Percentiles rank a stretch among this genome's conserved stretches.
These are phyloP conservation scores for Colletotrichum chrysophilum DNA, from an alignment of 2,329 filamentous ascomycete genomes.

Conservation along the genomic window DNA sequence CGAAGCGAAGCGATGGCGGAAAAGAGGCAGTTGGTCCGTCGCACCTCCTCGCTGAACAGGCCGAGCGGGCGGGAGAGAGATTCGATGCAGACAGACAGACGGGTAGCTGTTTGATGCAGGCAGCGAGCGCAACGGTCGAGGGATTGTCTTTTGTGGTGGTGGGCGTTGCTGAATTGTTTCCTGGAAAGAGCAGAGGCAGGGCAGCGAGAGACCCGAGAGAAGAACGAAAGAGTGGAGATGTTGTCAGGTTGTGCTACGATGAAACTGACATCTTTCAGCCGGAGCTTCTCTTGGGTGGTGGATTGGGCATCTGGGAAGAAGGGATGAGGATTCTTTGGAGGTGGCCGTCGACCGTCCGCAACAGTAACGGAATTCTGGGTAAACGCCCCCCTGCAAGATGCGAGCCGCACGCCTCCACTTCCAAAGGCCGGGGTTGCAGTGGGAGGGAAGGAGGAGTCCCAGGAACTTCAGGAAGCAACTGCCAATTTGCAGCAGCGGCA, in stretches of 20 bases:
- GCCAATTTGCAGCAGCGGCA: background rate
- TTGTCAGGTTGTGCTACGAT: constrained; percentile 22
- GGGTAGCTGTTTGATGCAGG: background rate
- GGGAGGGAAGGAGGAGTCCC: background rate
- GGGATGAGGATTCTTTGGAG: constrained; percentile 17
- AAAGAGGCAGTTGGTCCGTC: constrained; percentile 7
- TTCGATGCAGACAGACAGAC: background rate
- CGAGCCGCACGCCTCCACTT: constrained; percentile 9
- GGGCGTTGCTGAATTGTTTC: background rate
- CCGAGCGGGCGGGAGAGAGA: background rate
- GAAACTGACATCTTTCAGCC: constrained; percentile 19
- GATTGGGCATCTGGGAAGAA: constrained; percentile 8
- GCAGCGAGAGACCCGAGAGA: background rate
- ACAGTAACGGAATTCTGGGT: background rate
- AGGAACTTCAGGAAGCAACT: background rate
- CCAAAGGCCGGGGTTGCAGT: background rate
- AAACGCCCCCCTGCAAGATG: background rate
- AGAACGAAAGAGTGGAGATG: constrained; percentile 9
- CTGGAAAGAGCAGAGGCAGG: background rate
- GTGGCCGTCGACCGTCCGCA: background rate
- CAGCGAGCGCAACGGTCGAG: background rate
- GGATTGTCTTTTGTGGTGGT: background rate
- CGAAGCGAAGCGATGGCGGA: background rate
- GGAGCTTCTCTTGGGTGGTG: constrained; percentile 14
- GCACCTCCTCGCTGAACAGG: constrained; percentile 6